Percentiles rank a stretch among this genome's conserved stretches.
Conservation (phyloP, 768 basidiomycete species). For the Galerina marginata region DNA sequence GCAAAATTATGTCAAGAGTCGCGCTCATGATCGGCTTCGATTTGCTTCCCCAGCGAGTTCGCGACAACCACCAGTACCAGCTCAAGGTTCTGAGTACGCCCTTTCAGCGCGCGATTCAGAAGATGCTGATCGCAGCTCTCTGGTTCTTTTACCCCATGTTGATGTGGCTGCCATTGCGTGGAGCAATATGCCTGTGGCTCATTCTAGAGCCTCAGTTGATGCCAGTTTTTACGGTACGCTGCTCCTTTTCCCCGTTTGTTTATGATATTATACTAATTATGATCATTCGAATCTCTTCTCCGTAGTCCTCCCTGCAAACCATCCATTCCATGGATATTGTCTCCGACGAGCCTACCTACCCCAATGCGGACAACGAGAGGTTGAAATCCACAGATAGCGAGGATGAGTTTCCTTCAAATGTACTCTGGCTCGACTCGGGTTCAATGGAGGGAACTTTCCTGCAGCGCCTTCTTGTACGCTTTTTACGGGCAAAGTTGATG, state of each 20-base stretch:
- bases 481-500: not conserved
- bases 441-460: not conserved
- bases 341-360: not conserved
- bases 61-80: not conserved
- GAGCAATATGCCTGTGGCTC: not conserved
- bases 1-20: not conserved
- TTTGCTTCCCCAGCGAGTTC: not conserved
- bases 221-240: not conserved
- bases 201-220: not conserved
- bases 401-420: not conserved
- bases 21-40: slow-evolving; percentile 5
- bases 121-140: not conserved
- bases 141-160: slow-evolving; percentile 2
- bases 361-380: not conserved
- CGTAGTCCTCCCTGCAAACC: not conserved
- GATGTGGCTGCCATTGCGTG: slow-evolving; percentile 7
- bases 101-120: not conserved
- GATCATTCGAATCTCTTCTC: not conserved
- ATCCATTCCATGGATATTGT: slow-evolving; percentile 5
- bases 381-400: not conserved
- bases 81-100: not conserved
- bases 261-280: not conserved
- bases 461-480: not conserved
- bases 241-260: not conserved
- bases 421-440: slow-evolving; percentile 1